Percentiles rank a stretch among this genome's conserved stretches.
phyloP scores from a whole-genome alignment of 306 rosid genomes.

The Medicago lupulina region DNA sequence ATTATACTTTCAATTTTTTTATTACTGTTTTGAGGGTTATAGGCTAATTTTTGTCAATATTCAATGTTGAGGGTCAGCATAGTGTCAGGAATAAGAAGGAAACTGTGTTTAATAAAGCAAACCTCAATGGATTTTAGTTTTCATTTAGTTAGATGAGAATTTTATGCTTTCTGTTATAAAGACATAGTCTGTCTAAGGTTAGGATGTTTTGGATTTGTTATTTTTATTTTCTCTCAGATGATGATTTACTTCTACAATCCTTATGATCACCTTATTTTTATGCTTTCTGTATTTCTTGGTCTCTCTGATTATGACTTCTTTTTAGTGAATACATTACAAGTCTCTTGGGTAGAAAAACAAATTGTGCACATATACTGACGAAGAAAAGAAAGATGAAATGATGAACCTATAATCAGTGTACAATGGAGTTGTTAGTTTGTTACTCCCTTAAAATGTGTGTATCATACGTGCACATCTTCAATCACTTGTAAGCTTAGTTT shows the following conservation, averaged over 20 bases:
- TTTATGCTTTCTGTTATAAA: constrained; percentile 6
- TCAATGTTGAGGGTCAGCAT: not conserved
- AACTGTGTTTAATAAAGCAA: constrained; percentile 1
- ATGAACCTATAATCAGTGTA: too few relatives aligned
- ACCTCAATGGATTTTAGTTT: not conserved
- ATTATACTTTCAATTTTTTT: too few relatives aligned
- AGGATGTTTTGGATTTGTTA: constrained; percentile 27
- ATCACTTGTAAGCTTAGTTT: too few relatives aligned
- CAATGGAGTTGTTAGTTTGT: too few relatives aligned
- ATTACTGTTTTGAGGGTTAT: not conserved
- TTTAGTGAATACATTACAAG: too few relatives aligned
- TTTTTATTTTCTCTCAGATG: not conserved
- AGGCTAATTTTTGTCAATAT: not conserved
- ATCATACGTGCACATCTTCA: too few relatives aligned
- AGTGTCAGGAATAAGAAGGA: constrained; percentile 28
- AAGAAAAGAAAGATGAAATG: too few relatives aligned
- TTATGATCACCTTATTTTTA: constrained; percentile 34
- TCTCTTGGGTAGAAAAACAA: too few relatives aligned
- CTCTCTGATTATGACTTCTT: constrained; percentile 17
- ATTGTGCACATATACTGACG: too few relatives aligned
- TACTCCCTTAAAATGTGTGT: too few relatives aligned
- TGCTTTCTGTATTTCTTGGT: too few relatives aligned
- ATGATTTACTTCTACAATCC: constrained; percentile 29
- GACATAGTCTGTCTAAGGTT: constrained; percentile 10
- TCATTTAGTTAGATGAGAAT: not conserved